phyloP scores from a whole-genome alignment of 345 rosid species.

The Lumnitzera littorea region DNA sequence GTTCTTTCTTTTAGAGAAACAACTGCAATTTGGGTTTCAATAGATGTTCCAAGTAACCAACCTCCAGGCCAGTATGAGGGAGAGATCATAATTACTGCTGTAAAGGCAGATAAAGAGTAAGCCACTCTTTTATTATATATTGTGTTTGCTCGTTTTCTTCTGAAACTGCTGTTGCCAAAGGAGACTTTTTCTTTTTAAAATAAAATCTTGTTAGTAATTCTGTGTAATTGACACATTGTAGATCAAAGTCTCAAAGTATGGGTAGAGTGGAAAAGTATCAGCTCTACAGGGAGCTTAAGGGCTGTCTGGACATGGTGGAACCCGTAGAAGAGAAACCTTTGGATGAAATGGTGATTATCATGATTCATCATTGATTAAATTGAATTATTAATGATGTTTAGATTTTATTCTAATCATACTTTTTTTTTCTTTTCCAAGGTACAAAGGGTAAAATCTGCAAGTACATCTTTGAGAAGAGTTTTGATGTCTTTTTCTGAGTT shows the following conservation, averaged over 20 bases:
- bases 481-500: constrained; percentile 78
- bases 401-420: constrained; percentile 22
- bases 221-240: constrained; percentile 16
- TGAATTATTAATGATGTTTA: background rate
- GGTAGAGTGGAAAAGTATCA: constrained; percentile 60
- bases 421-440: constrained; percentile 44
- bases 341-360: constrained; percentile 64
- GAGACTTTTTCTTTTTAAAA: too few species aligned
- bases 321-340: constrained; percentile 60
- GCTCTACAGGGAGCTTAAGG: constrained; percentile 51
- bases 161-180: background rate
- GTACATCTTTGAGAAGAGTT: constrained; percentile 75
- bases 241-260: constrained; percentile 34
- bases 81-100: constrained; percentile 66
- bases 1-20: constrained; percentile 62
- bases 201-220: background rate
- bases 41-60: constrained; percentile 81
- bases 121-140: constrained; percentile 1
- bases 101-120: constrained; percentile 60
- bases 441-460: constrained; percentile 69
- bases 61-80: constrained; percentile 93
- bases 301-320: constrained; percentile 63
- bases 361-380: constrained; percentile 3
- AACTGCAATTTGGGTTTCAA: constrained; percentile 76
- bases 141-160: background rate